Evolutionary conservation across 306 rosid genomes (phyloP), one percentile per base, ranked within the genome.

Genomic region (Mimosa bimucronata): DNA sequence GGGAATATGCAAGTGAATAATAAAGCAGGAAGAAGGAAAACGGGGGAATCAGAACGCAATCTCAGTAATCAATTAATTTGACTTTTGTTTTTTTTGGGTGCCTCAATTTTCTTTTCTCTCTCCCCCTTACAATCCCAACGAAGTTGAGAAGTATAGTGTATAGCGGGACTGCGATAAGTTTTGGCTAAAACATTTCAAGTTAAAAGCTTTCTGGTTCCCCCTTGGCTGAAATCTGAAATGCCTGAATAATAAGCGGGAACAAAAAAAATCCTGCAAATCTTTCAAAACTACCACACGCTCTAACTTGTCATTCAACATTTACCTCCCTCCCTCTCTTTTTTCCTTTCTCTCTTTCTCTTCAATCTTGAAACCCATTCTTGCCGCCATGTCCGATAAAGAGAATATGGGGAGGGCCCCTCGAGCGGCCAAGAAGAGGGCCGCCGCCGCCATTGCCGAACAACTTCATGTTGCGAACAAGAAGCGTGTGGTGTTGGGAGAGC

Each of bases 401-500:
- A 80, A 30, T 68, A 0, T 14, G 76, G 48, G 42, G 57, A 83
- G 83, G 50, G 80, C 80, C 50, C 89, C 94, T 8, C 93, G 98
- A 16, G 91, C 87, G 2, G 90, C 92, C 3, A 81, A 84, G 69
- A 91, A 83, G 85, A 77, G 94, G 73, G 88, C 89, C 4, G 82
- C 88, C n/a, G 84, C 90, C 55, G 85, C 90, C 68, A 21, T 80
- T 9, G 45, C 52, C 28, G 91, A 87, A 29, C 83, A 87, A 28
- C 82, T 65, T 0, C 87, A 66, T 0, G 7, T 74, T 40, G 29
- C 83, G 1, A 42, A 37, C 5, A 95, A 90, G 85, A 91, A 79
- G 86, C 91, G 98, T n/a, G 91, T 86, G 19, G 96, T 84, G 30
- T 80, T 95, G 23, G 92, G 96, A 7, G 97, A 95, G 53, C 79